A percentile compares a stretch with the other conserved stretches of the same genome.
Conservation (phyloP, 805 yeast species). For the Candida andamanensis region DNA sequence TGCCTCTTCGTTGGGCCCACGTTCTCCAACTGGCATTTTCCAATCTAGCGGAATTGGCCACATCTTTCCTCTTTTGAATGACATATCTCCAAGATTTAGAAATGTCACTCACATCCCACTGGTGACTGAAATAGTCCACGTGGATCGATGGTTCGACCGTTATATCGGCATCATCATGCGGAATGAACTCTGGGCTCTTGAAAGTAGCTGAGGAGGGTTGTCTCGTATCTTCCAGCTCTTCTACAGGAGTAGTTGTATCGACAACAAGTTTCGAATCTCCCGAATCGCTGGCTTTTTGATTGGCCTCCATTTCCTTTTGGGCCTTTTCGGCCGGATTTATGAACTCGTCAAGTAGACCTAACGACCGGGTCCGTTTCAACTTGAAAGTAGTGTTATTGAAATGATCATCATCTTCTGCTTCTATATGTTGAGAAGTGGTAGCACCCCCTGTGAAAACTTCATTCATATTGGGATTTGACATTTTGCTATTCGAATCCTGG, state of each 20-base stretch:
- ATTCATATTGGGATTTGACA: conserved; percentile 8
- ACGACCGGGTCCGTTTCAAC: conserved; percentile 74
- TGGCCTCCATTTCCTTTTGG: conserved; percentile 2
- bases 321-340: conserved; percentile 25
- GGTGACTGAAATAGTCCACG: conserved; percentile 91
- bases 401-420: conserved; percentile 66
- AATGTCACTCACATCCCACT: conserved; percentile 93
- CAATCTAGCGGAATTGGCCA: conserved; percentile 51
- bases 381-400: conserved; percentile 67
- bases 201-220: conserved; percentile 8
- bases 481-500: neutral
- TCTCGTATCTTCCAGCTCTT: neutral
- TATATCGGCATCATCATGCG: conserved; percentile 84
- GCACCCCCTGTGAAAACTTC: conserved; percentile 54
- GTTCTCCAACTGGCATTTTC: conserved; percentile 84
- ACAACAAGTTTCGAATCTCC: neutral
- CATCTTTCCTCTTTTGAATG: conserved; percentile 73
- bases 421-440: conserved; percentile 60
- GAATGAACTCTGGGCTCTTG: conserved; percentile 34
- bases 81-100: conserved; percentile 95
- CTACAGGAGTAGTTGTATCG: neutral
- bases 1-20: conserved; percentile 78
- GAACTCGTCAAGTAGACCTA: conserved; percentile 74
- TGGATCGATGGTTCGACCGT: conserved; percentile 79
- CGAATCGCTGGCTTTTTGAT: conserved; percentile 1